Evolutionary conservation across 768 basidiomycete genomes (phyloP), one percentile per base, ranked within the genome.

Genomic region (Macrolepiota fuliginosa): DNA sequence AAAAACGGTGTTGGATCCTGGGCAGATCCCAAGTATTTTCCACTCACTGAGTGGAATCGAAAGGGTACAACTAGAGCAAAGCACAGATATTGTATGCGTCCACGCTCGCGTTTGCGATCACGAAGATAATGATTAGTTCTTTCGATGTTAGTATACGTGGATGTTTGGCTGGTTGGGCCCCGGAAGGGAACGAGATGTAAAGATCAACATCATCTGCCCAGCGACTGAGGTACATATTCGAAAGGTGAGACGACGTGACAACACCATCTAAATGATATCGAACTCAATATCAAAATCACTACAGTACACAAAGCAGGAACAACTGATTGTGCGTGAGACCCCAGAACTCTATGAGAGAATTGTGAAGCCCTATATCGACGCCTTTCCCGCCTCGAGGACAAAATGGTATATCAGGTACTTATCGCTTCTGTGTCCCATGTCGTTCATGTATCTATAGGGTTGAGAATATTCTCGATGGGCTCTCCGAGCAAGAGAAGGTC

Each of bases 211-310:
- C 17, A 88, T 97, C 55, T 90, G 82, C 64, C 96, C 96, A 15
- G 94, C 94, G 1, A 98, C 94, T 0, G 91, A 94, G 7, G 84
- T 88, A 3, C 95, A 98, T 69, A 88, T 98, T 61, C 82, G 81
- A 63, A 97, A 97, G 81, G 91, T 88, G 39, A 32, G 67, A 19
- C 2, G 19, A 11, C 46, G 32, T n/a, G 40, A 47, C n/a, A 9
- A 36, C 2, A 32, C 22, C 9, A 35, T 2, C 15, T 1, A 22
- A 22, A 39, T 42, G 17, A 3, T 36, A 50, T 32, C 29, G 29
- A 53, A 37, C 45, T 47, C 11, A 29, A 25, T 60, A 6, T 27
- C 22, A 19, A n/a, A 24, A 22, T 19, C 17, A 36, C 22, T 15
- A 42, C 42, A 95, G 90, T 96, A 98, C 72, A 85, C 89, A 7